A percentile compares a stretch with the other conserved stretches of the same genome.
Conservation (phyloP, 23 red algal species). For the Gracilariopsis chorda region DNA sequence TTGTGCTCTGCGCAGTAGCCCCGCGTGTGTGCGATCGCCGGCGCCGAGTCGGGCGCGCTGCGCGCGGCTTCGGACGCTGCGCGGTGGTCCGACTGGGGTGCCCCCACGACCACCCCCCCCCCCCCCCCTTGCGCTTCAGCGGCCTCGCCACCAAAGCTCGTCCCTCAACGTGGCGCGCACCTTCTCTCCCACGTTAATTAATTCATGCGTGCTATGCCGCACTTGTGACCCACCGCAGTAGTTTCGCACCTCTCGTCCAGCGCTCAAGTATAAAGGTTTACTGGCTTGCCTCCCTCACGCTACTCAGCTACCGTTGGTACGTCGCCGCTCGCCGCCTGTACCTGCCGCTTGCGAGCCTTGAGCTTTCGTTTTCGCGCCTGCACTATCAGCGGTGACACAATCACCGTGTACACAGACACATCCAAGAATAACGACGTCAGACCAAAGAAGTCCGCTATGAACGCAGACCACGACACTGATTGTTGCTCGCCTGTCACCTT, state of each 20-base stretch:
- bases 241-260: neutral
- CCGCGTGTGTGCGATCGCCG: no score
- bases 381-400: conserved; percentile 38
- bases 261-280: neutral
- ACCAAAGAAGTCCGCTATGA: conserved; percentile 67
- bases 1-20: no score
- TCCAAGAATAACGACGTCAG: conserved; percentile 59
- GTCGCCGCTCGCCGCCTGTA: no score
- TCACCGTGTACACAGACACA: conserved; percentile 60
- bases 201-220: neutral
- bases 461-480: conserved; percentile 47
- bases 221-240: neutral
- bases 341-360: neutral
- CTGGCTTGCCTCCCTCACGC: neutral
- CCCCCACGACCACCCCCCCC: no score
- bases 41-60: no score
- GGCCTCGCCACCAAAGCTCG: no score
- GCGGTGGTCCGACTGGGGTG: no score
- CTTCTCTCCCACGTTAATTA: no score
- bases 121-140: no score
- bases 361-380: conserved; percentile 4
- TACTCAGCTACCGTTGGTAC: neutral
- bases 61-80: no score
- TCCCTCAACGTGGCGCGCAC: no score
- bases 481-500: conserved; percentile 27